Evolutionary conservation across 179 eudicot genomes (phyloP).

Genomic region (Beta lomatogona): DNA sequence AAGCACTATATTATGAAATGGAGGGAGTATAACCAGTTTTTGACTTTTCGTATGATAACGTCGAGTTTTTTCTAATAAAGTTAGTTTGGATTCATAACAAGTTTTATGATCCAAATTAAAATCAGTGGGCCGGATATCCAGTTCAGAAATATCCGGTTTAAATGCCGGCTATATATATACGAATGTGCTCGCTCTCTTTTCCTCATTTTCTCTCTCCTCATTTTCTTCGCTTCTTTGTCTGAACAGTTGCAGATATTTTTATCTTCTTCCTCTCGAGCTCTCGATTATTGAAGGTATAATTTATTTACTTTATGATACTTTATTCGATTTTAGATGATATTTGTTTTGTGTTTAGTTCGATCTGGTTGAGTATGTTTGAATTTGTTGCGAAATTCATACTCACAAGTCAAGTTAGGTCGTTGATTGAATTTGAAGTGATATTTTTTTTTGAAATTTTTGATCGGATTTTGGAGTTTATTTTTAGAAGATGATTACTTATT

Average conservation of each 20-base stretch:
- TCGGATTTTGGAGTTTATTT: no score
- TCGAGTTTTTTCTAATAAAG: no score
- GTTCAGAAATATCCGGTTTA: conserved; percentile 19
- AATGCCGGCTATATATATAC: conserved; percentile 19
- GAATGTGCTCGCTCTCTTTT: background rate
- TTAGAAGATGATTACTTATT: no score
- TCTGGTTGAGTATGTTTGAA: background rate
- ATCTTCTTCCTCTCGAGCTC: background rate
- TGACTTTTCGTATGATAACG: no score
- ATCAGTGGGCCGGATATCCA: conserved; percentile 7
- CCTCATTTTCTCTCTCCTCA: conserved; percentile 10
- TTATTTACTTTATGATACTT: background rate
- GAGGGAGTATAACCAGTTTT: no score
- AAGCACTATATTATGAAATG: no score
- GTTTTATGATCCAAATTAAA: background rate
- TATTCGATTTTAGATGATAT: background rate
- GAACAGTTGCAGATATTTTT: conserved; percentile 19
- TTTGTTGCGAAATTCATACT: background rate
- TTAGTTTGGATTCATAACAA: no score
- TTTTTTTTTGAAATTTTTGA: no score
- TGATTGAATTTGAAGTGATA: no score
- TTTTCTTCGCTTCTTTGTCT: conserved; percentile 17
- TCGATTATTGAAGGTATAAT: conserved; percentile 7
- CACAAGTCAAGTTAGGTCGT: no score
- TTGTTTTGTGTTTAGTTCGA: background rate